phyloP scores from a whole-genome alignment of 2,329 filamentous ascomycete species.

The Cytospora leucostoma region DNA sequence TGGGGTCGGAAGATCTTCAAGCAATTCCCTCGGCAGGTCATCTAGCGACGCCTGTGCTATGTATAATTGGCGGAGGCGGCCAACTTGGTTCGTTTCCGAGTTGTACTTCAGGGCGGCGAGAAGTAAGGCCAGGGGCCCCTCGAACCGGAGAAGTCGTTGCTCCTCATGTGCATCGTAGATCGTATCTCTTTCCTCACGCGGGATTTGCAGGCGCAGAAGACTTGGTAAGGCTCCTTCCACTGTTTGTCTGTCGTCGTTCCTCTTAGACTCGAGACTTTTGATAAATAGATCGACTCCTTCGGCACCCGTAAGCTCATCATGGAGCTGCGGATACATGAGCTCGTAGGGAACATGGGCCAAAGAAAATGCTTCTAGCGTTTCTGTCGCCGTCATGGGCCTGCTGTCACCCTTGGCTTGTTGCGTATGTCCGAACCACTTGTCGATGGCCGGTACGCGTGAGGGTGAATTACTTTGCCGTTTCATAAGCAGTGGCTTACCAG shows the following conservation, averaged over 20 bases:
- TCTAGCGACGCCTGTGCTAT: constrained; percentile 78
- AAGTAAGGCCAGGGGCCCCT: constrained; percentile 66
- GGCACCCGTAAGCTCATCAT: background rate
- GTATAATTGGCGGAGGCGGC: constrained; percentile 59
- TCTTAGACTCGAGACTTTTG: constrained; percentile 6
- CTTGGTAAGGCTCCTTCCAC: constrained; percentile 7
- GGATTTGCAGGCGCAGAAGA: constrained; percentile 10
- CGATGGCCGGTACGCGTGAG: constrained; percentile 13
- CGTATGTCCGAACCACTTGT: constrained; percentile 20
- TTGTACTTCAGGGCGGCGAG: constrained; percentile 58
- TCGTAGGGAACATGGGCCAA: constrained; percentile 20
- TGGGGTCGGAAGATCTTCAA: constrained; percentile 68
- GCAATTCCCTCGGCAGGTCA: constrained; percentile 65
- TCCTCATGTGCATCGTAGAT: background rate
- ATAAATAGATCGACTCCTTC: constrained; percentile 17
- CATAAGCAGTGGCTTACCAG: constrained; percentile 21
- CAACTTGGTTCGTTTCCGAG: constrained; percentile 3
- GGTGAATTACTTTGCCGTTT: constrained; percentile 2
- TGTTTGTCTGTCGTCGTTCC: background rate
- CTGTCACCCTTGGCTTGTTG: background rate
- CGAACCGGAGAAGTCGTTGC: constrained; percentile 53
- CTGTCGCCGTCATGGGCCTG: background rate
- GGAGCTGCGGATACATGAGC: constrained; percentile 23
- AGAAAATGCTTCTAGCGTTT: constrained; percentile 15
- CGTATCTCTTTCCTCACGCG: background rate